A percentile compares a stretch with the other conserved stretches of the same genome.
Conservation (phyloP, 345 rosid genomes). For the Dipteronia dyeriana region DNA sequence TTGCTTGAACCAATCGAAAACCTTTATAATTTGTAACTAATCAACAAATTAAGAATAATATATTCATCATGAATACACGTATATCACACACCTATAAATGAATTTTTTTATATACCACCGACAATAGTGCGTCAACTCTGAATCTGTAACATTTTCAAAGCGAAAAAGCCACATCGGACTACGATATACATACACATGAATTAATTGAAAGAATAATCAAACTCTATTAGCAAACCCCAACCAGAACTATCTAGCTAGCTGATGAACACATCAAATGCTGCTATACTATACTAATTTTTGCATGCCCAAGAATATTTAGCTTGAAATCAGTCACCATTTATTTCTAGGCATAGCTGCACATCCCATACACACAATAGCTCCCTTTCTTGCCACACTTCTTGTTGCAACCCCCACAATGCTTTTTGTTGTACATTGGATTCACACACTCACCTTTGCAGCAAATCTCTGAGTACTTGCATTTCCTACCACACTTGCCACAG, state of each 20-base stretch:
- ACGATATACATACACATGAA: not conserved
- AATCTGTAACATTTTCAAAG: too few species aligned
- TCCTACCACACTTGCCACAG: conserved; percentile 60
- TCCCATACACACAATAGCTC: conserved; percentile 46
- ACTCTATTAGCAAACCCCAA: not conserved
- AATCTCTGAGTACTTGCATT: conserved; percentile 48
- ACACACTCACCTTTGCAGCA: conserved; percentile 66
- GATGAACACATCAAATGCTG: not conserved
- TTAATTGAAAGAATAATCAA: not conserved
- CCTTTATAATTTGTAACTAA: not conserved
- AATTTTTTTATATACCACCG: too few species aligned
- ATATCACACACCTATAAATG: not conserved
- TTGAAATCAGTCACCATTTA: not conserved
- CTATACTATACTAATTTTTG: not conserved
- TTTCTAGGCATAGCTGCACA: conserved; percentile 61
- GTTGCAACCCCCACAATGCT: conserved; percentile 65
- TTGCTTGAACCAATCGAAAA: not conserved
- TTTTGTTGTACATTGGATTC: conserved; percentile 48
- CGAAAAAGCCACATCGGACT: too few species aligned
- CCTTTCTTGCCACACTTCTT: conserved; percentile 55
- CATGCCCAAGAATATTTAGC: not conserved
- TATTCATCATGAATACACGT: too few species aligned
- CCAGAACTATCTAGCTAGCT: not conserved
- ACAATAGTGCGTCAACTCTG: too few species aligned
- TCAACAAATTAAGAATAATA: not conserved